Conservation (phyloP, 148 eudicot species). For the Rhododendron simsii region DNA sequence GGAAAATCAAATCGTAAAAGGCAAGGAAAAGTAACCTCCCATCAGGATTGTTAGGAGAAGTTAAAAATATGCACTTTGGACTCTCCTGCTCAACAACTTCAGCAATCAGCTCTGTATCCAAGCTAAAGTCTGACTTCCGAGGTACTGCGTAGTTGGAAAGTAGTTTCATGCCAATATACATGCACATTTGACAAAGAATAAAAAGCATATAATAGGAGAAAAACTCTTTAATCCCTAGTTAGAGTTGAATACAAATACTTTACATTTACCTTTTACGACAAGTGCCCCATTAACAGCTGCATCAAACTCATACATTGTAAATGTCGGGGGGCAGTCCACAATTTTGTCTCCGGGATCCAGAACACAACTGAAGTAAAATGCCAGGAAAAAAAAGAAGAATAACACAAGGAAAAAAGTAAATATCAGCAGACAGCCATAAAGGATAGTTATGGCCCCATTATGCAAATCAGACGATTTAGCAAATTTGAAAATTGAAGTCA, state of each 20-base stretch:
- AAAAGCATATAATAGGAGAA: background rate
- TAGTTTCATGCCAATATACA: background rate
- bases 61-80: conserved; percentile 91
- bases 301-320: conserved; percentile 98
- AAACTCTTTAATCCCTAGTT: background rate
- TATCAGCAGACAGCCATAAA: background rate
- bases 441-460: background rate
- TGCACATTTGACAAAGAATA: background rate
- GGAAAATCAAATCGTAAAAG: background rate
- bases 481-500: conserved; percentile 11
- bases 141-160: conserved; percentile 47
- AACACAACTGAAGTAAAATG: conserved; percentile 70
- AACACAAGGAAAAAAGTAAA: conserved; percentile 4
- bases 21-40: conserved; percentile 60
- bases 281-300: conserved; percentile 87
- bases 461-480: background rate
- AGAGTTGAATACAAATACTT: background rate
- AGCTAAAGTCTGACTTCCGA: conserved; percentile 79
- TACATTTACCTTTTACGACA: conserved; percentile 65
- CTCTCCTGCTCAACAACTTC: conserved; percentile 67
- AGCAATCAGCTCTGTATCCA: conserved; percentile 64
- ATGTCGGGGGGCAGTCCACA: conserved; percentile 96
- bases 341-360: conserved; percentile 94
- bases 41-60: conserved; percentile 98
- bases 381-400: background rate